Conservation (phyloP, 2,329 filamentous ascomycete genomes). For the Leptographium galeiforme region DNA sequence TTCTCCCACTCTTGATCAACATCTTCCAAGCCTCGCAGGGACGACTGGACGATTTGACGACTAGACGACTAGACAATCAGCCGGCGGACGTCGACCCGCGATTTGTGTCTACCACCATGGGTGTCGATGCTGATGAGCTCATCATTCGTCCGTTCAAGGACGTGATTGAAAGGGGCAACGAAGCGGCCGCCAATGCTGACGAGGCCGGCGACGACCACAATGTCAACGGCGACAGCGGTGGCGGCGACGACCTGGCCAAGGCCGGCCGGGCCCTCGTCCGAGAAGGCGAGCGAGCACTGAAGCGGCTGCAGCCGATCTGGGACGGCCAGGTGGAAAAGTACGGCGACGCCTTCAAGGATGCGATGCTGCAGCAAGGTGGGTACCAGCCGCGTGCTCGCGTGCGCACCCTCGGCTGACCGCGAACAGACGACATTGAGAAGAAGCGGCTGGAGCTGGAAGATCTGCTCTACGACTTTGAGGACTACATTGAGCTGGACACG, state of each 20-base stretch:
- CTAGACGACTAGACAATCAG: no score
- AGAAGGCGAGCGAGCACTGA: conserved; percentile 22
- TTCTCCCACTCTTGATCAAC: not conserved
- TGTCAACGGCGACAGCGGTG: conserved; percentile 5
- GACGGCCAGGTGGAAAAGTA: conserved; percentile 22
- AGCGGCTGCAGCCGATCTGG: conserved; percentile 25
- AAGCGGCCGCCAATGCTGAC: conserved; percentile 20
- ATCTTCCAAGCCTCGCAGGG: not conserved
- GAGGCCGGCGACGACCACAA: conserved; percentile 13
- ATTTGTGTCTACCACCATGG: conserved; percentile 10
- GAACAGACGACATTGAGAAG: conserved; percentile 17
- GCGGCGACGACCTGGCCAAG: conserved; percentile 18
- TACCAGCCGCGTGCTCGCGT: not conserved
- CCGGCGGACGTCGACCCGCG: not conserved
- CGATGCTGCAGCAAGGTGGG: conserved; percentile 22
- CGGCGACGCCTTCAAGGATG: conserved; percentile 22
- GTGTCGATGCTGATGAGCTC: conserved; percentile 16
- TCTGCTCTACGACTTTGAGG: conserved; percentile 30
- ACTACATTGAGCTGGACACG: conserved; percentile 24
- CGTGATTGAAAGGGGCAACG: conserved; percentile 23
- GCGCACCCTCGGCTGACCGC: not conserved
- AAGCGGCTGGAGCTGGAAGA: conserved; percentile 22
- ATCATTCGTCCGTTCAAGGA: conserved; percentile 25
- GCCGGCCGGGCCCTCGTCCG: conserved; percentile 17
- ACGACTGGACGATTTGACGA: no score